Evolutionary conservation across 306 rosid species (phyloP), one percentile per base, ranked within the genome.

Genomic region (Prunus salicina): DNA sequence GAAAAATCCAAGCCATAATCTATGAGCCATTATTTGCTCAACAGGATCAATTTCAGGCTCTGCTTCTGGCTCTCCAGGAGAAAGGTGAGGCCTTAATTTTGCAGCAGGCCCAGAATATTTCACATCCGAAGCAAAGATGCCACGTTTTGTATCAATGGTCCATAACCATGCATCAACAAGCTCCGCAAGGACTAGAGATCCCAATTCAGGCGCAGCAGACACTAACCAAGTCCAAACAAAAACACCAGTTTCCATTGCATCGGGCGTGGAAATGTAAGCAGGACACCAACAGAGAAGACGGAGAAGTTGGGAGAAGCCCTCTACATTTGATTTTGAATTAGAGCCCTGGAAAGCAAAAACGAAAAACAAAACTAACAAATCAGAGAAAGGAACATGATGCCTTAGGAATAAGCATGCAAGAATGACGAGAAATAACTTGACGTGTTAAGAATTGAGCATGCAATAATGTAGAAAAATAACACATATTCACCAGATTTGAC

Each of bases 201-300:
- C 99, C 79, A 95, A 84, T 82, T 92, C 89, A 30, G 99, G 99
- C 15, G 99, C 97, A 78, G 99, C 97, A 88, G 99, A 95, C 84
- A 95, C 99, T 84, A 95, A 82, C 99, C 99, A 95, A n/a, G 99
- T 92, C 99, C 99, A 95, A 71, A 92, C 82, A 83, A 90, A 95
- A 86, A 95, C 89, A 79, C 97, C 97, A 57, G 97, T 92, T 89
- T 95, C 99, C 91, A 95, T 92, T 73, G 97, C 92, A 70, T 92
- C 92, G 64, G 90, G 89, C 3, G 97, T 92, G 71, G 97, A 92
- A 81, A 95, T 88, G 81, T 90, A 95, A 55, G 97, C 99, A 67
- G 99, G 97, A 84, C 99, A 95, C 99, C 99, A 95, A 82, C 99
- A 95, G 76, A 95, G 97, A 73, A 95, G 99, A 75, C 97, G 97